phyloP scores from a whole-genome alignment of 2,329 filamentous ascomycete species.

The Nemania bipapillata region DNA sequence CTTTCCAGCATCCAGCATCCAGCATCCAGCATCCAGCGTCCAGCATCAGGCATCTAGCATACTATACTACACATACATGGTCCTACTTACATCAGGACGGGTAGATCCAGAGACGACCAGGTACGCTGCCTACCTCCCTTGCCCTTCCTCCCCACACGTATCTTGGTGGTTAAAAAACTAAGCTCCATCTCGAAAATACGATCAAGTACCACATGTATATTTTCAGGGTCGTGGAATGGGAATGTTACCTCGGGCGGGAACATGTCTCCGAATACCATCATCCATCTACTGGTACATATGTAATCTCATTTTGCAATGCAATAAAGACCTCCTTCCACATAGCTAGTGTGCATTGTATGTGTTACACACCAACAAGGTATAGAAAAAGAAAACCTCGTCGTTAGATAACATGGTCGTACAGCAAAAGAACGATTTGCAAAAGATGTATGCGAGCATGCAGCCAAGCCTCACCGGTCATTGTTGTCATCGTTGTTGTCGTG shows the following conservation, averaged over 20 bases:
- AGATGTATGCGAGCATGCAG: constrained; percentile 9
- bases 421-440: constrained; percentile 6
- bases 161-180: not conserved
- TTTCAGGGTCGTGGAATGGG: constrained; percentile 8
- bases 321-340: not conserved
- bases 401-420: constrained; percentile 2
- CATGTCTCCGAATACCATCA: constrained; percentile 10
- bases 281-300: too few relatives aligned
- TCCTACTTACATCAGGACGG: not conserved
- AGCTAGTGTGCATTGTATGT: not conserved
- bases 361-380: not conserved
- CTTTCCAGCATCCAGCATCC: constrained; percentile 5
- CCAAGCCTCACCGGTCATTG: constrained; percentile 19
- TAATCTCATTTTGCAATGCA: constrained; percentile 2
- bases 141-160: not conserved
- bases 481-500: too few relatives aligned
- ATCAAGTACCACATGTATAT: too few relatives aligned
- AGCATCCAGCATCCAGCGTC: too few relatives aligned
- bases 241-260: constrained; percentile 18
- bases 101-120: not conserved
- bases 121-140: not conserved
- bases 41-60: too few relatives aligned
- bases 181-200: constrained; percentile 17
- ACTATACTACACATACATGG: not conserved
- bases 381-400: constrained; percentile 15